Evolutionary conservation across 2,329 filamentous ascomycete species (phyloP).

Genomic region (Beauveria caledonica): DNA sequence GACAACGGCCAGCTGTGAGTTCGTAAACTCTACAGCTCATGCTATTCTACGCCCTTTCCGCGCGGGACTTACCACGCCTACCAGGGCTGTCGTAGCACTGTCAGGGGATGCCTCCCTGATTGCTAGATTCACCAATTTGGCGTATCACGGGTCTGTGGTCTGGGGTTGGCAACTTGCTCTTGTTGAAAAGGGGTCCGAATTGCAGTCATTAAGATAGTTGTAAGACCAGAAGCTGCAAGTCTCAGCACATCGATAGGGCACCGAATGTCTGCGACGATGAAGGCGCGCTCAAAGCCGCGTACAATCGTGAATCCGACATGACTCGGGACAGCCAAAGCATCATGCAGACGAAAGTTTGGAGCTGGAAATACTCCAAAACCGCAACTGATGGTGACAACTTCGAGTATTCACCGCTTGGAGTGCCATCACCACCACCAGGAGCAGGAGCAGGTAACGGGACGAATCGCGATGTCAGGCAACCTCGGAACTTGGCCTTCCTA

Average conservation of each 20-base stretch:
- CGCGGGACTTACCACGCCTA: slow-evolving; percentile 45
- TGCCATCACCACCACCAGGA: slow-evolving; percentile 38
- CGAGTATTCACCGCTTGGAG: slow-evolving; percentile 41
- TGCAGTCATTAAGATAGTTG: slow-evolving; percentile 47
- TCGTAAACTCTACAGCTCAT: slow-evolving; percentile 48
- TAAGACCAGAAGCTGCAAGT: background rate
- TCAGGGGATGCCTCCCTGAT: slow-evolving; percentile 38
- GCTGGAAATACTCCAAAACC: slow-evolving; percentile 40
- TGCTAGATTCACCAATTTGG: slow-evolving; percentile 45
- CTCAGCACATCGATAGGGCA: background rate
- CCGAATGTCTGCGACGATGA: slow-evolving; percentile 44
- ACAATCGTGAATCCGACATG: slow-evolving; percentile 52
- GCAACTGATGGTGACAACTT: slow-evolving; percentile 29
- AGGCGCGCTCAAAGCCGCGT: slow-evolving; percentile 35
- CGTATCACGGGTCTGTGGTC: slow-evolving; percentile 55
- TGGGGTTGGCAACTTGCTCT: slow-evolving; percentile 59
- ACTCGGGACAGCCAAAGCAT: slow-evolving; percentile 46
- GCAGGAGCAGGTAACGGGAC: slow-evolving; percentile 24
- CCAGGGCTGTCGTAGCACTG: slow-evolving; percentile 51
- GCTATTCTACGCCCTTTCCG: slow-evolving; percentile 51
- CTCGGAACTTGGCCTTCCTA: slow-evolving; percentile 52
- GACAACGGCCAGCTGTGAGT: slow-evolving; percentile 40
- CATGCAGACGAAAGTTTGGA: slow-evolving; percentile 54
- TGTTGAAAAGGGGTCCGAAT: slow-evolving; percentile 52
- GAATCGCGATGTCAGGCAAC: slow-evolving; percentile 46